Percentiles rank a stretch among this genome's conserved stretches.
phyloP scores from a whole-genome alignment of 2,329 filamentous ascomycete genomes.

The Cladosporium sp. region DNA sequence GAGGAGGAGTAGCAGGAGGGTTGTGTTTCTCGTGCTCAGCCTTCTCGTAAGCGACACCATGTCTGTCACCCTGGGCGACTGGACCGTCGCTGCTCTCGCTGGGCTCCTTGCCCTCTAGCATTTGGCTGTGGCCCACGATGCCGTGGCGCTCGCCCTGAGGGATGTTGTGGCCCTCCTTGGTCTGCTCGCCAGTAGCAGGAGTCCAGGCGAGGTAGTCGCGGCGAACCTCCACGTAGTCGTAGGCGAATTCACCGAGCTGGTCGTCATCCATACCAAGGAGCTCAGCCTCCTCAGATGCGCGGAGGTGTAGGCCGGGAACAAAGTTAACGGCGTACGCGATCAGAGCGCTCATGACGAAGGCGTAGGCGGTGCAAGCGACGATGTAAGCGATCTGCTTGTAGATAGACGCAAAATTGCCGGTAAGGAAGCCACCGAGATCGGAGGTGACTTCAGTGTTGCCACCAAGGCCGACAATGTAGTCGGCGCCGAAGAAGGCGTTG shows the following conservation, averaged over 20 bases:
- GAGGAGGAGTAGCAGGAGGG: not conserved
- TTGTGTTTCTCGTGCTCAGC: constrained; percentile 23
- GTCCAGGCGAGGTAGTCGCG: constrained; percentile 87
- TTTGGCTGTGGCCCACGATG: constrained; percentile 57
- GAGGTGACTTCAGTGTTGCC: constrained; percentile 60
- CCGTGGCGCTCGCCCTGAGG: constrained; percentile 64
- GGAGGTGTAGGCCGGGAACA: constrained; percentile 73
- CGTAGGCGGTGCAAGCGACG: constrained; percentile 60
- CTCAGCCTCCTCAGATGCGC: constrained; percentile 76
- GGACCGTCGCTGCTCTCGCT: constrained; percentile 35
- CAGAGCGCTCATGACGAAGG: constrained; percentile 68
- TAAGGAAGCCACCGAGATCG: constrained; percentile 63
- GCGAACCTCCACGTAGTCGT: constrained; percentile 85
- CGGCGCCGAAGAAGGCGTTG: constrained; percentile 67
- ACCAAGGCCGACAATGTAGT: constrained; percentile 69
- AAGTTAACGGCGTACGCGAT: constrained; percentile 72
- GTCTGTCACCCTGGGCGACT: constrained; percentile 49
- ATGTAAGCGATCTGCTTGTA: constrained; percentile 80
- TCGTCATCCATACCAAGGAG: constrained; percentile 86
- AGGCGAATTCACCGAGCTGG: constrained; percentile 84
- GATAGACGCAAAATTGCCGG: constrained; percentile 68
- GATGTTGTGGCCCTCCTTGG: constrained; percentile 54
- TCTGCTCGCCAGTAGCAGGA: constrained; percentile 64
- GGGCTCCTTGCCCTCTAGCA: constrained; percentile 55
- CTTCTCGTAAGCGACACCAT: constrained; percentile 49